Conservation (phyloP, 352 stramenopile genomes). For the Phytopythium montanum region DNA sequence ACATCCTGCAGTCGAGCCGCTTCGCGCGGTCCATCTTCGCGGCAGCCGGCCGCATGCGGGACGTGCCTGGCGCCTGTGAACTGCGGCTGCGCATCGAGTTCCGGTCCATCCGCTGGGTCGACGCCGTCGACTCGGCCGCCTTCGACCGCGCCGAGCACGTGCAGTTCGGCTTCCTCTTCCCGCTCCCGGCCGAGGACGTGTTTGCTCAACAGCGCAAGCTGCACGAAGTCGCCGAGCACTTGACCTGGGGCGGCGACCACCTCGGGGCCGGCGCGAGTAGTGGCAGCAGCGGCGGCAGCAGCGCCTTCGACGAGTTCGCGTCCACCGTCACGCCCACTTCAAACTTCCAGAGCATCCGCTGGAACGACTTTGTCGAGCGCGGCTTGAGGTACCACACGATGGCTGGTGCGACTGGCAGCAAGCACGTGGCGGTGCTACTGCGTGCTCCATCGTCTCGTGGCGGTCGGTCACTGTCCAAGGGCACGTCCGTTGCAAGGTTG, state of each 20-base stretch:
- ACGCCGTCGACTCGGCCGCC: slow-evolving; percentile 45
- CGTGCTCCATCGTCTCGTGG: slow-evolving; percentile 27
- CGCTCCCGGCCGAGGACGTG: slow-evolving; percentile 76
- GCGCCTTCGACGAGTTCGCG: slow-evolving; percentile 28
- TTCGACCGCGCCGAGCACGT: slow-evolving; percentile 68
- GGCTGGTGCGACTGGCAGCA: slow-evolving; percentile 36
- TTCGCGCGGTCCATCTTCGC: slow-evolving; percentile 9
- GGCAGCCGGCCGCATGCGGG: slow-evolving; percentile 47
- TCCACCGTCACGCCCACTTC: slow-evolving; percentile 53
- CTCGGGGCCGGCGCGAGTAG: slow-evolving; percentile 9
- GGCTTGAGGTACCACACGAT: slow-evolving; percentile 64
- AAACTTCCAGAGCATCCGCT: slow-evolving; percentile 71
- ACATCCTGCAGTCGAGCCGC: slow-evolving; percentile 28
- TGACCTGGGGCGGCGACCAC: slow-evolving; percentile 55
- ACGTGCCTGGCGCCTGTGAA: slow-evolving; percentile 54
- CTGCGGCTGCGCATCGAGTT: slow-evolving; percentile 67
- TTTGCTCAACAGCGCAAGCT: slow-evolving; percentile 78
- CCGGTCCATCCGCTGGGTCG: slow-evolving; percentile 65
- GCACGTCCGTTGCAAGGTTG: slow-evolving; percentile 22
- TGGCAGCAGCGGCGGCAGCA: slow-evolving; percentile 12
- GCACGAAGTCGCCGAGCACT: slow-evolving; percentile 65
- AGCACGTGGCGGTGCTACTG: slow-evolving; percentile 63
- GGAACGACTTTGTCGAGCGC: slow-evolving; percentile 67
- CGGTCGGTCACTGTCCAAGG: slow-evolving; percentile 27
- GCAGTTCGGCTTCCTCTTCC: slow-evolving; percentile 74